Evolutionary conservation across 129 eudicot species (phyloP), one percentile per base, ranked within the genome.

Genomic region (Chrysanthemum lavandulifolium): DNA sequence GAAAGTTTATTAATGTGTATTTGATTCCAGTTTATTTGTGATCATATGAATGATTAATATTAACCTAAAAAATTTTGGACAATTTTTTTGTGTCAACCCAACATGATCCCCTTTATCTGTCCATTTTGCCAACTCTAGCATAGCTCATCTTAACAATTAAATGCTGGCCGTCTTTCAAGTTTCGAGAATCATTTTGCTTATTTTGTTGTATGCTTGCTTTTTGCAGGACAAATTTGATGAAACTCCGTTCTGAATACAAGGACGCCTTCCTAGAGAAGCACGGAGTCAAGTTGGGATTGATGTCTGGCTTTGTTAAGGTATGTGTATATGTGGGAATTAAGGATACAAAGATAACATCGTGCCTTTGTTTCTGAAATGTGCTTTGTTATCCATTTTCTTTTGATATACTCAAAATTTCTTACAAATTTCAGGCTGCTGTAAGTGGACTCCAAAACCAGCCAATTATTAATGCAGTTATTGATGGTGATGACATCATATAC

Each of bases 401-500:
- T 13, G 21, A 5, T 40, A 21, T 23, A 25, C 40, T 25, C 51
- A 33, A 40, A 29, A 50, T n/a, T 72, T 68, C 19, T 55, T 71
- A 65, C 3, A 61, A 55, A 52, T 76, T 71, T 49, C 87, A 92
- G 98, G 98, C 98, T 51, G 96, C 98, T 73, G 83, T 87, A 18
- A 89, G 98, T 79, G 96, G 89, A 58, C 87, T 92, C 54, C 90
- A 89, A 76, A 84, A 85, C 62, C 96, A 87, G 78, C 98, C 98
- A 14, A 88, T 89, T 50, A 84, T 92, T 51, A 92, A 92, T 76
- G 98, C 98, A 60, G 98, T 92, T 59, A 92, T 92, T 52, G 98
- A 92, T 72, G 98, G 98, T n/a, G 98, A 92, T 87, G 98, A 92
- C 54, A 92, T 92, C 61, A 92, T 92, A 43, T 92, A 92, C 79